These are phyloP conservation scores for Sarcomyxa edulis DNA, from an alignment of 768 basidiomycete species.

Conservation along the genomic window DNA sequence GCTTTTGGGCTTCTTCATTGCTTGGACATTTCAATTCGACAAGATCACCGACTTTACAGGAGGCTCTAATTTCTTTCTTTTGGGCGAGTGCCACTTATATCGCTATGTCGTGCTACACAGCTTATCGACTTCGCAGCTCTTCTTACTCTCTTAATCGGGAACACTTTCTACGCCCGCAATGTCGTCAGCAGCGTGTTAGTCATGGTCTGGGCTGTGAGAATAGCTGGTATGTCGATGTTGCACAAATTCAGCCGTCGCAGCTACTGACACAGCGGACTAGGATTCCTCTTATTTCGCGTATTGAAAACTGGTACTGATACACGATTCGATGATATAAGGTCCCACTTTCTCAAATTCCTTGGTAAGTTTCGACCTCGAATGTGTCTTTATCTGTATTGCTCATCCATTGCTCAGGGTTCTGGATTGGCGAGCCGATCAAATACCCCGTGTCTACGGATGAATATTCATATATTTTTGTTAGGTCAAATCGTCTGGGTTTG, in stretches of 20 bases:
- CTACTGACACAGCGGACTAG: constrained; percentile 15
- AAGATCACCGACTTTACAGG: constrained; percentile 72
- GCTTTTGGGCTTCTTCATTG: constrained; percentile 55
- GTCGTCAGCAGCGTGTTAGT: constrained; percentile 52
- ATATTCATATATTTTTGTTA: constrained; percentile 11
- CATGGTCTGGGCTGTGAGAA: constrained; percentile 61
- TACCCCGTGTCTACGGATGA: background rate
- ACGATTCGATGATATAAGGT: constrained; percentile 63
- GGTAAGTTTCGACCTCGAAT: constrained; percentile 22
- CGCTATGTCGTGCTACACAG: constrained; percentile 5
- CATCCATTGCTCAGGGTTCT: constrained; percentile 34
- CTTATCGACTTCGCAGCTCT: constrained; percentile 34
- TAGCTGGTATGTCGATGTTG: constrained; percentile 34
- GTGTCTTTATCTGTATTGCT: background rate
- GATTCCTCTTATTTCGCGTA: constrained; percentile 67
- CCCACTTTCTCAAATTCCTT: constrained; percentile 61
- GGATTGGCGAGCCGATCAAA: constrained; percentile 35
- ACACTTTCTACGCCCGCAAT: constrained; percentile 55
- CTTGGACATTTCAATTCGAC: constrained; percentile 67
- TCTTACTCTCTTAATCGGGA: constrained; percentile 56
- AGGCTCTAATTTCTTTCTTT: constrained; percentile 24
- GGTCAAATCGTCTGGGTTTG: constrained; percentile 64
- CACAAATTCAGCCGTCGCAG: background rate
- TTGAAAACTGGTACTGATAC: constrained; percentile 61
- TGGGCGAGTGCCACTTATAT: background rate